Percentiles rank a stretch among this genome's conserved stretches.
Evolutionary conservation across 1,139 yeast genomes (phyloP).

Genomic region (Yamadazyma triangularis): DNA sequence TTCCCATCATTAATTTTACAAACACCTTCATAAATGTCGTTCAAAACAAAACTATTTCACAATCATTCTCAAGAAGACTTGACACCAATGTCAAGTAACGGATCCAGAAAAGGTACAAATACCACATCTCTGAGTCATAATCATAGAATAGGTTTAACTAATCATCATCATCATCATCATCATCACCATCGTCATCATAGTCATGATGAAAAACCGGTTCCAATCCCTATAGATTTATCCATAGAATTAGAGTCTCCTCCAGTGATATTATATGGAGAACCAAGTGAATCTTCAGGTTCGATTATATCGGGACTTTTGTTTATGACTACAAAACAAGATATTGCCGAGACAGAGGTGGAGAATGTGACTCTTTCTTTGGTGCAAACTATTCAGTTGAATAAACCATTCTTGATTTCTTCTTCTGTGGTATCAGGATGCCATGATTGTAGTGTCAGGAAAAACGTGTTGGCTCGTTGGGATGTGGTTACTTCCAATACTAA

Average conservation of each 20-base stretch:
- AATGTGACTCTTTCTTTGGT: slow-evolving; percentile 61
- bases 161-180: slow-evolving; percentile 2
- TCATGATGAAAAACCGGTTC: neutral
- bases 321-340: slow-evolving; percentile 14
- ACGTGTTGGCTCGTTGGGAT: slow-evolving; percentile 84
- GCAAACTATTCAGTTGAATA: slow-evolving; percentile 63
- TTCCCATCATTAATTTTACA: too few relatives aligned
- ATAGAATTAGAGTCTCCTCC: slow-evolving; percentile 89
- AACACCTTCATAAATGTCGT: too few relatives aligned
- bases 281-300: slow-evolving; percentile 80
- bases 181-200: slow-evolving; percentile 3
- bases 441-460: slow-evolving; percentile 50
- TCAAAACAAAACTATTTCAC: too few relatives aligned
- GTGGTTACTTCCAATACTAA: slow-evolving; percentile 56
- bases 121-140: neutral
- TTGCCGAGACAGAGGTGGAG: slow-evolving; percentile 14
- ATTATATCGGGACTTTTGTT: slow-evolving; percentile 70
- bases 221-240: slow-evolving; percentile 36
- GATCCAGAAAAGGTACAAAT: neutral
- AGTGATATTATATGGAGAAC: slow-evolving; percentile 73
- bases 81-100: too few relatives aligned
- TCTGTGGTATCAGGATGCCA: slow-evolving; percentile 47
- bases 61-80: too few relatives aligned
- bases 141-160: neutral
- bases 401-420: slow-evolving; percentile 60